Base-by-base conservation (phyloP, 2,329 filamentous ascomycete species). In the Knufia petricola region DNA sequence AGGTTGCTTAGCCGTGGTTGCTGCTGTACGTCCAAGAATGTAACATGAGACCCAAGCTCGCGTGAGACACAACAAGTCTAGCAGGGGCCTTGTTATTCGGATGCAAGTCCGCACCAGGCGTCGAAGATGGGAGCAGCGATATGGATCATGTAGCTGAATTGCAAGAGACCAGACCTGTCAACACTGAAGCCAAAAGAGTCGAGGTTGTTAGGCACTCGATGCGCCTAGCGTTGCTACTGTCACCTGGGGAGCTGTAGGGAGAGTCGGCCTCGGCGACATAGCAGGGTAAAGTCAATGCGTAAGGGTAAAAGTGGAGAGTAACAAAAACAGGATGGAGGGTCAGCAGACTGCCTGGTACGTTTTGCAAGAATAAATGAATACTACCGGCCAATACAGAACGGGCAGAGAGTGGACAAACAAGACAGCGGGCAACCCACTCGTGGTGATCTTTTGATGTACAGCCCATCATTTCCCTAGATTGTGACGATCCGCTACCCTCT, bases 371-470 rank as follows among this genome's bases (percentile, higher is more conserved):
- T 8, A n/a, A 36, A 17, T 36, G 32, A 6, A n/a, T 9, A 28
- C 21, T 15, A 12, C 6, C 26, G 13, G 30, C 13, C 31, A 32
- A 32, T 21, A 46, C 28, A 36, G 31, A 37, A 30, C 23, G 42
- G 39, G 12, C 17, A 3, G 39, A 7, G 3, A 42, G 9, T 24
- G n/a, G 20, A 20, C n/a, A 26, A 26, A 42, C 20, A 28, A 19
- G 8, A 24, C 3, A 7, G 6, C 15, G 32, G 32, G 6, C 6
- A 21, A 41, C n/a, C 26, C 13, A 41, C 7, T 41, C 6, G 24
- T n/a, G 39, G 20, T 41, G 39, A 46, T 20, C 28, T 36, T n/a
- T 24, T 46, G 42, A 46, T 46, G 30, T 46, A 19, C 42, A 32
- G 42, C 42, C 31, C 42, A 46, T 46, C 42, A 46, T 46, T 21